These are phyloP conservation scores for Ogataea pilisensis DNA, from an alignment of 805 yeast genomes.

Conservation along the genomic window DNA sequence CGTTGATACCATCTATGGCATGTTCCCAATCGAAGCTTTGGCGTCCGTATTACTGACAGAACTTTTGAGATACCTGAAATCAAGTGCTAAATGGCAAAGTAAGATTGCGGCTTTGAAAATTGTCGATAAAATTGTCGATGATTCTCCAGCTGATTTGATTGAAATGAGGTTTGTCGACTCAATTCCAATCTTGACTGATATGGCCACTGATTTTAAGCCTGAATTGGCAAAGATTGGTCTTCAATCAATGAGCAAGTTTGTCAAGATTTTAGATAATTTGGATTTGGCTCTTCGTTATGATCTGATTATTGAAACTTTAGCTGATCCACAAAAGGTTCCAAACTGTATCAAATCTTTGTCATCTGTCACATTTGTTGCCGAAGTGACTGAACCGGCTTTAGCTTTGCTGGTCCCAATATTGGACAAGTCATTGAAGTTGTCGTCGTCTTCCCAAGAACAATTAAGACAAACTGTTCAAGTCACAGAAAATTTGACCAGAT, in stretches of 20 bases:
- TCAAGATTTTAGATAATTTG: constrained; percentile 83
- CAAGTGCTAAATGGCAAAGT: constrained; percentile 92
- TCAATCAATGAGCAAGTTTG: constrained; percentile 63
- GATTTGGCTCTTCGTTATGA: constrained; percentile 86
- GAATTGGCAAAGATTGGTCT: constrained; percentile 87
- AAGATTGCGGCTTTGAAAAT: constrained; percentile 75
- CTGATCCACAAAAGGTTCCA: constrained; percentile 86
- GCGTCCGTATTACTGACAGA: constrained; percentile 65
- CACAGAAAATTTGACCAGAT: constrained; percentile 90
- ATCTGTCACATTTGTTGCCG: constrained; percentile 95
- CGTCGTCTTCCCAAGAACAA: constrained; percentile 92
- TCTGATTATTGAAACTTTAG: constrained; percentile 79
- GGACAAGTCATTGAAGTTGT: constrained; percentile 80
- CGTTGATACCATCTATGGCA: constrained; percentile 61
- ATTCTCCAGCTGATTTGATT: constrained; percentile 78
- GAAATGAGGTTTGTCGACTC: constrained; percentile 75
- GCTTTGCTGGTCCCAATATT: constrained; percentile 88
- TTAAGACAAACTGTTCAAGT: constrained; percentile 95
- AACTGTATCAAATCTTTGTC: constrained; percentile 84
- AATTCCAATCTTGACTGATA: constrained; percentile 82
- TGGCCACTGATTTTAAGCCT: constrained; percentile 94
- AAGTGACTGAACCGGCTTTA: constrained; percentile 94
- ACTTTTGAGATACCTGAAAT: constrained; percentile 58
- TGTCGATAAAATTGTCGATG: constrained; percentile 70
- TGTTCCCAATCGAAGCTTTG: constrained; percentile 73